These are phyloP conservation scores for Aschersonia sp. DNA, from an alignment of 2,329 filamentous ascomycete genomes.

Conservation along the genomic window DNA sequence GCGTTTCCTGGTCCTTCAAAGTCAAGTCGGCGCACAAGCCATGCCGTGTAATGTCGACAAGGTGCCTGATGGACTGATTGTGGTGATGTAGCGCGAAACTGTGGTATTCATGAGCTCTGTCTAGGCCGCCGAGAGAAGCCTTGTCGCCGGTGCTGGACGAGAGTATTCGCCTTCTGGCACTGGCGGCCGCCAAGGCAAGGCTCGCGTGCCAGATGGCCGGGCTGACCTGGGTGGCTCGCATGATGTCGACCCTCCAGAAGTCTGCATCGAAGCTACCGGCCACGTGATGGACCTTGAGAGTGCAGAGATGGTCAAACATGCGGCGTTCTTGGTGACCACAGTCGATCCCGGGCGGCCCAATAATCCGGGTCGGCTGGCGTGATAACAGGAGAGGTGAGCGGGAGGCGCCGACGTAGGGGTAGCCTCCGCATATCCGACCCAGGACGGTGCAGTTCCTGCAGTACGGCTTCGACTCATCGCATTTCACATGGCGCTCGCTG, in stretches of 20 bases:
- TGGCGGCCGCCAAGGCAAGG: conserved; percentile 1
- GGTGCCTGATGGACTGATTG: conserved; percentile 4
- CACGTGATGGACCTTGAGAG: conserved; percentile 1
- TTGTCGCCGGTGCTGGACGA: conserved; percentile 8
- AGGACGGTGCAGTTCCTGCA: conserved; percentile 1
- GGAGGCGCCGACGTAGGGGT: background rate
- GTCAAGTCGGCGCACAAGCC: background rate
- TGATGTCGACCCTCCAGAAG: conserved; percentile 4
- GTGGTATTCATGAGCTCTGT: conserved; percentile 4
- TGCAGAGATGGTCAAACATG: conserved; percentile 6
- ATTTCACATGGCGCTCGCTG: conserved; percentile 3
- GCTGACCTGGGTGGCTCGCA: conserved; percentile 2
- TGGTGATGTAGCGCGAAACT: conserved; percentile 6
- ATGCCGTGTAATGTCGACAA: conserved; percentile 2
- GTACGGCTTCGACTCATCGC: conserved; percentile 1
- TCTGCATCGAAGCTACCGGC: conserved; percentile 2
- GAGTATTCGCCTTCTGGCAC: conserved; percentile 2
- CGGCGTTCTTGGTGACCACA: conserved; percentile 1
- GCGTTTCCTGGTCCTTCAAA: conserved; percentile 2
- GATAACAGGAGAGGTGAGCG: background rate
- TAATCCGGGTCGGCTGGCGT: background rate
- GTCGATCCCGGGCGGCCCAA: background rate
- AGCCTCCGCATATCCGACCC: conserved; percentile 1
- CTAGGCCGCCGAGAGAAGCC: conserved; percentile 12
- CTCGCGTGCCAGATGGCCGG: conserved; percentile 5